These are phyloP conservation scores for Venturia carpophila DNA, from an alignment of 2,329 filamentous ascomycete genomes.

Conservation along the genomic window DNA sequence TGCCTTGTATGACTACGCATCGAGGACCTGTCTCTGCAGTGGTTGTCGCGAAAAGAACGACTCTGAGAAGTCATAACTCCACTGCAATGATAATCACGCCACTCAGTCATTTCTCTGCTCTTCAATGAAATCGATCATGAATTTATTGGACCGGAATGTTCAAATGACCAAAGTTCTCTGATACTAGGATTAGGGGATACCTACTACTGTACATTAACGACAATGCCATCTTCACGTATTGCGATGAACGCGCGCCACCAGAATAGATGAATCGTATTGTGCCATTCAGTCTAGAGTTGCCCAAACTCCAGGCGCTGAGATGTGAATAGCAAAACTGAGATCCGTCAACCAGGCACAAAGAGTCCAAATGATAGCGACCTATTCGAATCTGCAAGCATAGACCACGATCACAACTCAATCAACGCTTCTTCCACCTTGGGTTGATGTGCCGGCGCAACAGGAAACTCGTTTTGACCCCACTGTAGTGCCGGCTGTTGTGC, in stretches of 20 bases:
- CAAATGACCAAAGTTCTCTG: too few species aligned
- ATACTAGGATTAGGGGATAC: neutral
- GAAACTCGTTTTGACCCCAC: slow-evolving; percentile 24
- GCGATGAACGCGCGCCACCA: neutral
- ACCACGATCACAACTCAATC: slow-evolving; percentile 58
- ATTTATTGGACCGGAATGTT: neutral
- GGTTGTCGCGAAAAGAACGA: too few species aligned
- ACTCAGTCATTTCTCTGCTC: too few species aligned
- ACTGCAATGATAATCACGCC: too few species aligned
- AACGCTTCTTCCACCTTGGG: slow-evolving; percentile 60
- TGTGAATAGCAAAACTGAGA: neutral
- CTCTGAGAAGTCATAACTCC: too few species aligned
- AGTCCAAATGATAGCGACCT: neutral
- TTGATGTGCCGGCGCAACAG: slow-evolving; percentile 30
- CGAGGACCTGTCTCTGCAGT: too few species aligned
- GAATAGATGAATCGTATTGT: too few species aligned
- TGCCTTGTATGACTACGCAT: too few species aligned
- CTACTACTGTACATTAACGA: neutral
- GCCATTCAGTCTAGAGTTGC: neutral
- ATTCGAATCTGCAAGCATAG: neutral
- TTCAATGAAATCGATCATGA: neutral
- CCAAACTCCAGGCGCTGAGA: neutral
- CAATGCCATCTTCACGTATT: neutral
- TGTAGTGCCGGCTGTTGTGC: slow-evolving; percentile 21
- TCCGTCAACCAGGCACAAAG: neutral